Evolutionary conservation across 306 rosid genomes (phyloP).

Genomic region (Cotoneaster glaucophyllus): DNA sequence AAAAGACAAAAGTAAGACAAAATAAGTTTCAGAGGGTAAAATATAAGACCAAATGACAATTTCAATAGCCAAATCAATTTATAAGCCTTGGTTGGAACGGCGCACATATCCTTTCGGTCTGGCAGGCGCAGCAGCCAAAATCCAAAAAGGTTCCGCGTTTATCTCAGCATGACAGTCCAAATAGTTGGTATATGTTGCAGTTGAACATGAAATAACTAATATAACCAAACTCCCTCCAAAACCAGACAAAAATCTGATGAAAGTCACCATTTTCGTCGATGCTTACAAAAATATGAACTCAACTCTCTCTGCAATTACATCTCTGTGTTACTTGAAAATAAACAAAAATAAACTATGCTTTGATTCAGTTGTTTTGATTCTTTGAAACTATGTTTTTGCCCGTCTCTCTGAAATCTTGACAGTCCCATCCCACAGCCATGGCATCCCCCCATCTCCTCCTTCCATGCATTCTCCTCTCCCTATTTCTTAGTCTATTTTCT

Average conservation of each 20-base stretch:
- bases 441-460: constrained; percentile 23
- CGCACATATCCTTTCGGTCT: too few relatives aligned
- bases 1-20: too few relatives aligned
- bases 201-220: too few relatives aligned
- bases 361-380: neutral
- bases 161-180: too few relatives aligned
- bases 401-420: too few relatives aligned
- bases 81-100: too few relatives aligned
- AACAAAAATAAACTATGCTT: neutral
- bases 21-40: too few relatives aligned
- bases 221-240: neutral
- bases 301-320: neutral
- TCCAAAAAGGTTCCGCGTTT: too few relatives aligned
- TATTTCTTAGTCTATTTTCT: constrained; percentile 16
- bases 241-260: neutral
- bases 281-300: constrained; percentile 8
- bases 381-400: neutral
- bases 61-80: too few relatives aligned
- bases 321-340: constrained; percentile 15
- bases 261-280: constrained; percentile 8
- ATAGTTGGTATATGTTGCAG: too few relatives aligned
- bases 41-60: too few relatives aligned
- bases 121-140: too few relatives aligned
- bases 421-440: constrained; percentile 39
- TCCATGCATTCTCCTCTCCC: constrained; percentile 23